Evolutionary conservation across 1,284 basidiomycete species (phyloP).

Genomic region (Agroathelia rolfsii): DNA sequence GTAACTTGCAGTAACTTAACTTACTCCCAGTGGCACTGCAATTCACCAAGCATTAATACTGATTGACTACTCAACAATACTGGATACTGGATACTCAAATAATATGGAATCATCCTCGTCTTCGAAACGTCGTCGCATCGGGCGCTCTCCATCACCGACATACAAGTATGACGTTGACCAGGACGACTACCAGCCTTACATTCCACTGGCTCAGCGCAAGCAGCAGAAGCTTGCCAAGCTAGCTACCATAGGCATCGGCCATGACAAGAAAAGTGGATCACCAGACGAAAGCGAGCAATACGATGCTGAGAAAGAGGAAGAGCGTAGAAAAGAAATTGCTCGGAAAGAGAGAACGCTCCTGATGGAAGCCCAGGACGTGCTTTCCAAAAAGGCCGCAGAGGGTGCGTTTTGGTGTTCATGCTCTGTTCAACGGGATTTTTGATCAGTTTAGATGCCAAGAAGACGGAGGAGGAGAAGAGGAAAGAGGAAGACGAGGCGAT

Average conservation of each 20-base stretch:
- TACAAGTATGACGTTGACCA: conserved; percentile 58
- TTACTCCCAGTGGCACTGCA: too few relatives aligned
- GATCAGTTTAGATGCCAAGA: conserved; percentile 60
- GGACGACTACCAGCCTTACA: conserved; percentile 72
- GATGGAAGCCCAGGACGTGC: conserved; percentile 89
- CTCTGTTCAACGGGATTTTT: conserved; percentile 7
- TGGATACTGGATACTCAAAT: too few relatives aligned
- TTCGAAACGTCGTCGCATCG: conserved; percentile 38
- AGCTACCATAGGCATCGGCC: conserved; percentile 45
- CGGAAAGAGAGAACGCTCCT: conserved; percentile 79
- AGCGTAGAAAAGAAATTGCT: conserved; percentile 60
- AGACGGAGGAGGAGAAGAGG: conserved; percentile 74
- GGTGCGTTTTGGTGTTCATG: conserved; percentile 35
- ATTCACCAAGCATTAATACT: too few relatives aligned
- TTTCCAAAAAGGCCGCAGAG: conserved; percentile 69
- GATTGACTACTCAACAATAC: too few relatives aligned
- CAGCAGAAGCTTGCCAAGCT: conserved; percentile 74
- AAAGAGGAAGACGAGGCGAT: conserved; percentile 88
- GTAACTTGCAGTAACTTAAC: too few relatives aligned
- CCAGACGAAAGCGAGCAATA: conserved; percentile 57
- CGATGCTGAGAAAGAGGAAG: conserved; percentile 71
- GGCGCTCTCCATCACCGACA: conserved; percentile 51
- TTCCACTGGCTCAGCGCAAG: conserved; percentile 81
- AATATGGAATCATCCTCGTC: too few relatives aligned
- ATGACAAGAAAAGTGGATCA: conserved; percentile 46